Evolutionary conservation across 257 asterid genomes (phyloP), one percentile per base, ranked within the genome.

Genomic region (Paulownia fortunei): DNA sequence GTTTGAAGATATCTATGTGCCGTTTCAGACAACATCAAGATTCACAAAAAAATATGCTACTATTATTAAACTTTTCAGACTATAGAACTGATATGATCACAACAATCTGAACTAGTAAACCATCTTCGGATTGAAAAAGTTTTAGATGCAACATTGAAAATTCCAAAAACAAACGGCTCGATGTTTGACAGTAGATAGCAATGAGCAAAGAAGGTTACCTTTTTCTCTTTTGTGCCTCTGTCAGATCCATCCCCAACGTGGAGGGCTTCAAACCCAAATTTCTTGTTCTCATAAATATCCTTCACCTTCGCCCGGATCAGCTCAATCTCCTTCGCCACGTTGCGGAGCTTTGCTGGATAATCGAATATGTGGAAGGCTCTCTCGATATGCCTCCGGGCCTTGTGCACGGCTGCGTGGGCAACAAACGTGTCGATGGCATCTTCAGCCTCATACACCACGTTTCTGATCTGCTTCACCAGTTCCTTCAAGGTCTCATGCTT

Each of bases 391-490:
- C 36, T 58, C 21, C 90, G 70, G 2, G 88, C 84, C 79, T 80
- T 86, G 76, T 87, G 92, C 13, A 77, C 87, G 6, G 89, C 86
- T 12, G 87, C 87, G 16, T 86, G 85, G 26, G 88, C 85, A 1
- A 89, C 84, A 21, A 84, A 89, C 7, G 80, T 64, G 66, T 88
- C 95, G 26, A 88, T 82, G 8, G 88, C 88, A 49, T 90, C 92
- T 59, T 86, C 92, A 2, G 95, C 95, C 2, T 90, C 88, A 67
- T 81, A 85, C 0, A 84, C 92, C 12, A 85, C 82, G 65, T 68
- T 39, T 9, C 90, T 42, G 69, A 87, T 87, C 71, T 86, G 90
- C 49, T 82, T 85, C 24, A 84, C 89, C 26, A 87, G 66, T 16
- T 79, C 90, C 27, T 86, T 80, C 21, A 84, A 55, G 0, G 34